phyloP scores from a whole-genome alignment of 2,329 filamentous ascomycete genomes.

The Chaetomiaceae sp. region DNA sequence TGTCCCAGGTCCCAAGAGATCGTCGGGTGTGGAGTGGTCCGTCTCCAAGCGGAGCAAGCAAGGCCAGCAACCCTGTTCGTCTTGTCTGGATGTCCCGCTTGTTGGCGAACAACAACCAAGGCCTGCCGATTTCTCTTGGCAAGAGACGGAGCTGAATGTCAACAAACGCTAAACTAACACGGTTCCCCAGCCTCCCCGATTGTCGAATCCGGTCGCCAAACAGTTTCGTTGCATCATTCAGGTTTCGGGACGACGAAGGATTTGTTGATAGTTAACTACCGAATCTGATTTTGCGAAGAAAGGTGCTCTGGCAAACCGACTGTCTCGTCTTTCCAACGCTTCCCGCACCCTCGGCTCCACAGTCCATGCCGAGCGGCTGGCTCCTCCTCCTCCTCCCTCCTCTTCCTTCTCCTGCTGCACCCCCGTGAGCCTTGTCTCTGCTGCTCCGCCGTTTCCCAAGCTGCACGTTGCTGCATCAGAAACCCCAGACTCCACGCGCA shows the following conservation, averaged over 20 bases:
- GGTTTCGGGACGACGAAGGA: too few relatives aligned
- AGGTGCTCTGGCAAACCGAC: too few relatives aligned
- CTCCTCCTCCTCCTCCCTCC: too few relatives aligned
- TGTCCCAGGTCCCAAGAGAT: slow-evolving; percentile 16
- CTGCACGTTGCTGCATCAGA: slow-evolving; percentile 29
- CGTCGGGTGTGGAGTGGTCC: slow-evolving; percentile 14
- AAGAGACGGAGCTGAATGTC: slow-evolving; percentile 21
- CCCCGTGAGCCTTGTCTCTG: slow-evolving; percentile 14
- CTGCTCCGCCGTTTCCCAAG: slow-evolving; percentile 19
- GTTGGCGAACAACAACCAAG: neutral
- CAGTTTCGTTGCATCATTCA: neutral
- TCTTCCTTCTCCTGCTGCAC: too few relatives aligned
- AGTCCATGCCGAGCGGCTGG: too few relatives aligned
- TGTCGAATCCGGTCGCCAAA: neutral
- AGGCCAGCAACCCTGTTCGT: slow-evolving; percentile 10
- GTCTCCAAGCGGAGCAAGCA: slow-evolving; percentile 1
- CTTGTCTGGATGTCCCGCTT: slow-evolving; percentile 1
- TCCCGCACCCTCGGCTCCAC: slow-evolving; percentile 2
- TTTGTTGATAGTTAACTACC: too few relatives aligned
- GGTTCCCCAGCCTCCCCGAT: neutral
- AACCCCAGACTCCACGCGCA: slow-evolving; percentile 25
- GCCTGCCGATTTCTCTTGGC: slow-evolving; percentile 20
- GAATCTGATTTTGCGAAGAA: too few relatives aligned
- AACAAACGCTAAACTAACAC: slow-evolving; percentile 27
- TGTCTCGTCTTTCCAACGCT: neutral